Evolutionary conservation across 2,329 filamentous ascomycete genomes (phyloP).

Genomic region (Exserohilum turcica): DNA sequence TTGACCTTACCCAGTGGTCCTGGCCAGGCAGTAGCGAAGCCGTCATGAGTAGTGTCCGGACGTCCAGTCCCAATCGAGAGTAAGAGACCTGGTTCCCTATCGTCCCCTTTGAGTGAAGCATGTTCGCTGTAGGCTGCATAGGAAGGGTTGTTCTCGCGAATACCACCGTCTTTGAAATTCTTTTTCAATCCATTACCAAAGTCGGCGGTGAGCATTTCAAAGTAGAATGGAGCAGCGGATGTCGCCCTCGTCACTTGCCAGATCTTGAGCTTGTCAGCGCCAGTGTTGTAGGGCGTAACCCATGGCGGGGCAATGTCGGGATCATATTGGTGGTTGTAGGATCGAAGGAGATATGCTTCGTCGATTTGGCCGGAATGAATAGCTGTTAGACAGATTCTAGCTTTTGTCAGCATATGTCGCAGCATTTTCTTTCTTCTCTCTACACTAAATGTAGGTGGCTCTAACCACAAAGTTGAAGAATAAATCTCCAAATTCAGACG

Average conservation of each 20-base stretch:
- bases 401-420: conserved; percentile 5
- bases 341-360: conserved; percentile 56
- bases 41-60: conserved; percentile 52
- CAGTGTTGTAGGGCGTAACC: conserved; percentile 56
- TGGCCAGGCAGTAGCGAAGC: conserved; percentile 54
- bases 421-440: no score
- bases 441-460: no score
- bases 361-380: conserved; percentile 55
- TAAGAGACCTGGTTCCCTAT: conserved; percentile 51
- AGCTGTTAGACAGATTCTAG: conserved; percentile 54
- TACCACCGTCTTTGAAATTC: conserved; percentile 58
- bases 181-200: conserved; percentile 39
- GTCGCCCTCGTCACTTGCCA: conserved; percentile 60
- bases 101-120: conserved; percentile 52
- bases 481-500: not conserved
- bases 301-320: conserved; percentile 50
- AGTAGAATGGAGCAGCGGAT: conserved; percentile 59
- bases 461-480: no score
- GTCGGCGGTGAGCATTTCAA: conserved; percentile 55
- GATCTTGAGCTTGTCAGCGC: conserved; percentile 54
- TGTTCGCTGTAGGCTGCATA: conserved; percentile 56
- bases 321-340: conserved; percentile 55
- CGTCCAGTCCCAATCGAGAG: conserved; percentile 55
- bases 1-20: conserved; percentile 51
- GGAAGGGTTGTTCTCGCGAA: conserved; percentile 57